Base-by-base conservation (phyloP, 2,329 filamentous ascomycete species). In the Harringtonia lauricola region DNA sequence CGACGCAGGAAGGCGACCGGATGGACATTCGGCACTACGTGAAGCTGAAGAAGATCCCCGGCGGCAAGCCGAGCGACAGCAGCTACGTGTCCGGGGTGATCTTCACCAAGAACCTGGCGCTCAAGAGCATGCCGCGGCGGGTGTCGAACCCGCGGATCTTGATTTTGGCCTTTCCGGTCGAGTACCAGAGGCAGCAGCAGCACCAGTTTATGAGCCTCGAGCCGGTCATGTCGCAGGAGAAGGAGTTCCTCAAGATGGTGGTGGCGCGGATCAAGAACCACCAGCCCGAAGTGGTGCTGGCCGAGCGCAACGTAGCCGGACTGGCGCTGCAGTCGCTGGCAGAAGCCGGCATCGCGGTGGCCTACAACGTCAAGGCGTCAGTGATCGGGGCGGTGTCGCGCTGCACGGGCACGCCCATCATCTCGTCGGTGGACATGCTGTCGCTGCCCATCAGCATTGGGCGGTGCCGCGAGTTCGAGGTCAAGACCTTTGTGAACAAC, bases 11-110 rank as follows among this genome's bases (percentile, higher is more conserved):
- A 44, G 89, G 88, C 24, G 92, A 98, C 59, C 86, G 92, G 57
- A 96, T 98, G 72, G 92, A 98, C 59, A 92, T 98, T 47, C 78
- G 92, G 4, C 89, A 96, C 59, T 98, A 95, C 57, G 87, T 98
- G 49, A 98, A 98, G 59, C 66, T 98, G 26, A 98, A 98, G 60
- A 94, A 94, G 58, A 92, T 98, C 13, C 86, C 89, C 1, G 90
- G 92, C 15, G 90, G 89, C 15, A 83, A 76, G 50, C 89, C 90
- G 17, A 81, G 86, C 21, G 90, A 98, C 61, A 96, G 90, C 8
- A 81, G 83, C n/a, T 98, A 98, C 60, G 83, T 96, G 15, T 95
- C 92, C 10, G 94, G 92, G 1, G 82, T 98, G 9, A 89, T 98
- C 2, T 98, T 98, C 59, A 92, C 88, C 13, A 98, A 98, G 59